Base-by-base conservation (phyloP, 1,139 yeast genomes). In the Nematodospora anomalae region DNA sequence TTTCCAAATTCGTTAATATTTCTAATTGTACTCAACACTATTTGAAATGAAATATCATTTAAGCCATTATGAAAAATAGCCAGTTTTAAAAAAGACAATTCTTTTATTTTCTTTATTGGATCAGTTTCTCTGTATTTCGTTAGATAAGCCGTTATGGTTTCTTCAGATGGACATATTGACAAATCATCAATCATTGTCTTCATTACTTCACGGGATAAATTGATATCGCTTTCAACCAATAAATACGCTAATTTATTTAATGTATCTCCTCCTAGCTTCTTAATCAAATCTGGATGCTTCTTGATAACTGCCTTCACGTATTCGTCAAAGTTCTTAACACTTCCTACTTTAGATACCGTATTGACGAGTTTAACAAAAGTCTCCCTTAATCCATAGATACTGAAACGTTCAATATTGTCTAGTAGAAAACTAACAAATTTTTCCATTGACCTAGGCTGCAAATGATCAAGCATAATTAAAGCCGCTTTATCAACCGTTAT, bases 1-100 rank as follows among this genome's bases (percentile, higher is more conserved):
- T 64, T 62, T 11, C 60, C 58, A 32, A 70, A 51, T 27, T 69
- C 75, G 28, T 46, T 48, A 1, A 46, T 38, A 29, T 53, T 53
- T 13, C 51, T 44, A 5, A 62, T 52, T 2, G 56, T 38, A 6
- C 46, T 40, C 28, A 67, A 44, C 5, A 69, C 39, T 5, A 62
- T 44, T 14, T 46, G 42, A 28, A 62, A 55, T 3, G 55, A 36
- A 2, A 44, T 32, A 0, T 47, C 38, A 15, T 51, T 49, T 16
- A 66, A 35, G 2, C 47, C 46, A 14, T 47, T 43, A 34, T 60
- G 62, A 41, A 60, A 60, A 16, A 69, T 36, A 1, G 55, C 61
- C 2, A 65, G 56, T 41, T 70, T 70, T 23, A 67, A 50, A 18
- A 49, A 42, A 7, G 51, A 24, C 13, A 64, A 51, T n/a, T 63